Conservation (phyloP, 441 rosid species). For the Cnidoscolus chayamansa region DNA sequence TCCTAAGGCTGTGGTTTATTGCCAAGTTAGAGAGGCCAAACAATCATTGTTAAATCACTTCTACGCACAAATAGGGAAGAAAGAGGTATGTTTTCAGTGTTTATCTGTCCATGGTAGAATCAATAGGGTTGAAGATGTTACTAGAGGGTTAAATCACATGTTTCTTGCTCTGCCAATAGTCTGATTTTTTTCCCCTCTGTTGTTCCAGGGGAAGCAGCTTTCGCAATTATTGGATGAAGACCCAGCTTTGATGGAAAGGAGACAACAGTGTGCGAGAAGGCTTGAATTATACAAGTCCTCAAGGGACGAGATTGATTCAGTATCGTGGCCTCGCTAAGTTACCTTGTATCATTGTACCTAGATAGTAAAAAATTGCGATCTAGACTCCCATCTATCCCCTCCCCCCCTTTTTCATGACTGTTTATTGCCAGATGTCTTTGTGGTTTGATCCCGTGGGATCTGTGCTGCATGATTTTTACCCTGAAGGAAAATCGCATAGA, state of each 20-base stretch:
- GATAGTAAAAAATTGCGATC: background rate
- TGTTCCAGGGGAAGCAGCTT: constrained; percentile 68
- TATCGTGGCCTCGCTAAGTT: constrained; percentile 69
- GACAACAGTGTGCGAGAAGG: constrained; percentile 73
- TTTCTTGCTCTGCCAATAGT: no score
- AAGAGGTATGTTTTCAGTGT: constrained; percentile 43
- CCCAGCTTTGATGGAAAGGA: constrained; percentile 86
- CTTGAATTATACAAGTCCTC: constrained; percentile 88
- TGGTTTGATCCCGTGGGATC: no score
- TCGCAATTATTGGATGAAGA: constrained; percentile 74
- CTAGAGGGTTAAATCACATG: no score
- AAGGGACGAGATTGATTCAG: constrained; percentile 87
- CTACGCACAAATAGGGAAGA: constrained; percentile 65
- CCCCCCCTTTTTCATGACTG: background rate
- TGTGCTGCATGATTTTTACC: no score
- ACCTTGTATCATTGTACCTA: background rate
- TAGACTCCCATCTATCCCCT: background rate
- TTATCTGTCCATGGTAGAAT: no score
- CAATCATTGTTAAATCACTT: constrained; percentile 57
- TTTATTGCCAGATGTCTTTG: no score
- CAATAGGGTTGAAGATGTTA: no score
- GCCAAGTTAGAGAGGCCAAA: constrained; percentile 86
- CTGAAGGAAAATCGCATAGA: no score
- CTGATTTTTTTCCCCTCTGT: no score
- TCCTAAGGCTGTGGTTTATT: constrained; percentile 77